Evolutionary conservation across 768 basidiomycete genomes (phyloP), one percentile per base, ranked within the genome.

Genomic region (Boletus rubescentipes): DNA sequence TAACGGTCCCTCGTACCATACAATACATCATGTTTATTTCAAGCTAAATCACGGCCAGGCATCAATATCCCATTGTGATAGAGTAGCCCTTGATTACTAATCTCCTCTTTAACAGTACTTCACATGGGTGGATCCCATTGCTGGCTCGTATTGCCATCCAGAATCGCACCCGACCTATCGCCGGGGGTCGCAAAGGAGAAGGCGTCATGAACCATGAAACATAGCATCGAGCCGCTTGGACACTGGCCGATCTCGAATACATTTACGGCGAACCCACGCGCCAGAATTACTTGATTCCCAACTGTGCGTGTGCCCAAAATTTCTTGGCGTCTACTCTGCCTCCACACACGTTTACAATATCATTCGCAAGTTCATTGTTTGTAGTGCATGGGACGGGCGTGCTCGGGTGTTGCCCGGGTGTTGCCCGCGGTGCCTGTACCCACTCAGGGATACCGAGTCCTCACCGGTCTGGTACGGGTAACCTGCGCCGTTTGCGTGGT

Each of bases 1-100:
- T 74, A 99, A 98, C 72, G 94, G 93, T n/a, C 96, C 97, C 3
- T 92, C 95, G 2, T 97, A 99, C 63, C 97, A 99, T 70, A 98
- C 95, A 0, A 77, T 98, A 38, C 96, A 98, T 68, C 97, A 98
- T 66, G 75, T 99, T 20, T 96, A 95, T 77, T 98, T 98, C 75
- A 97, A 89, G 39, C 89, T 90, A 61, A 98, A 98, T 77, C 96
- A 93, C 71, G 94, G 93, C 21, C 92, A 93, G 78, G 86, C 87
- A 68, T 60, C 75, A 70, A 62, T 88, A 42, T 26, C 47, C 40
- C 14, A 14, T 48, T 11, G 54, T 40, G 51, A 55, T 47, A 44
- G 15, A 12, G 35, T 21, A 23, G 10, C 8, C 7, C 6, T 32
- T 16, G 32, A 6, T 41, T 45, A 53, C 64, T 63, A 47, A 63